Percentiles rank a stretch among this genome's conserved stretches.
Evolutionary conservation across 805 yeast genomes (phyloP).

Genomic region (Candida silvicultrix): DNA sequence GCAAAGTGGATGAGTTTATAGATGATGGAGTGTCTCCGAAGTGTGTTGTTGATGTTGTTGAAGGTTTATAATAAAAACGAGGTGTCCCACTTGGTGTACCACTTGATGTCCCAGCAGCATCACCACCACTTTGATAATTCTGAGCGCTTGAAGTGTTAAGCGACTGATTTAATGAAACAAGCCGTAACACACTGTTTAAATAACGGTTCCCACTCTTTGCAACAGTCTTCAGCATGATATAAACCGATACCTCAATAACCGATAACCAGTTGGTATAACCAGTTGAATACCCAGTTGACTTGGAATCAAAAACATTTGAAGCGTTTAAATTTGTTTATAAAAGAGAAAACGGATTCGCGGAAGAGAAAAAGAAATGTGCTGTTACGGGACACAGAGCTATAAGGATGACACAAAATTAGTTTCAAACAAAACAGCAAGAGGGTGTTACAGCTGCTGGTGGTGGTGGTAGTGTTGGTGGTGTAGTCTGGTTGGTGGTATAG

Average conservation of each 20-base stretch:
- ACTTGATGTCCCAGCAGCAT: not conserved
- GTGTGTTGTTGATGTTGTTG: not conserved
- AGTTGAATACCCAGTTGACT: no score
- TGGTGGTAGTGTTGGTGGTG: no score
- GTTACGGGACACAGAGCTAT: no score
- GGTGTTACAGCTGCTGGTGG: no score
- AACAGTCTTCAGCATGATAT: not conserved
- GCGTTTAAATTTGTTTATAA: no score
- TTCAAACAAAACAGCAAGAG: no score
- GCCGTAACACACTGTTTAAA: not conserved
- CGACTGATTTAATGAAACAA: not conserved
- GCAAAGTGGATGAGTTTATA: not conserved
- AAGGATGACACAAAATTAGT: no score
- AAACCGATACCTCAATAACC: no score
- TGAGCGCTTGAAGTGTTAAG: not conserved
- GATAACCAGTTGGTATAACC: no score
- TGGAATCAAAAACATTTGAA: no score
- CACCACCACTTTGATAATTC: not conserved
- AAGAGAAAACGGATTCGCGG: no score
- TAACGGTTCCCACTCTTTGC: not conserved
- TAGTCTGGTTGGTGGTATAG: no score
- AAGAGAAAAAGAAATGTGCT: not conserved
- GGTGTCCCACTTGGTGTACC: not conserved
- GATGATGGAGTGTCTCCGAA: not conserved
- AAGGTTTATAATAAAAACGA: not conserved